Evolutionary conservation across 2,329 filamentous ascomycete genomes (phyloP).

Genomic region (Metarhizium guizhouense): DNA sequence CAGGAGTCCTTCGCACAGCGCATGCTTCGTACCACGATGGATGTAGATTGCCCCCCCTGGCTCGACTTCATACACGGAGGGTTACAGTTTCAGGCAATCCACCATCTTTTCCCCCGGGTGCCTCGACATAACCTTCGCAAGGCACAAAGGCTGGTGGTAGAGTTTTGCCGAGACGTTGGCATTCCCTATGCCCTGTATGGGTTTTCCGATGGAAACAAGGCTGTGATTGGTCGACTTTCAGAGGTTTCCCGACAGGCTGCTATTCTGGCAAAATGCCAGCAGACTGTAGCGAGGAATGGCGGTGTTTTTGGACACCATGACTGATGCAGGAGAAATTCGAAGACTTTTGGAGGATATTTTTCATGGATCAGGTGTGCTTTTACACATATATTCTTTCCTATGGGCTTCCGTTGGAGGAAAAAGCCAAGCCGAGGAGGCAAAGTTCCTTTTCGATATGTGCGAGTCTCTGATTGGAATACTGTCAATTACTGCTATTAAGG

Average conservation of each 20-base stretch:
- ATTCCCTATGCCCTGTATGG: slow-evolving; percentile 82
- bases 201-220: slow-evolving; percentile 74
- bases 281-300: slow-evolving; percentile 4
- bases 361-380: not conserved
- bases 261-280: slow-evolving; percentile 66
- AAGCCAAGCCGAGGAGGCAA: not conserved
- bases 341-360: not conserved
- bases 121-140: slow-evolving; percentile 75
- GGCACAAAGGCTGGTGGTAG: slow-evolving; percentile 65
- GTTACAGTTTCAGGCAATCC: slow-evolving; percentile 81
- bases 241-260: slow-evolving; percentile 74
- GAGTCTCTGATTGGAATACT: not conserved
- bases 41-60: slow-evolving; percentile 81
- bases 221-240: slow-evolving; percentile 66
- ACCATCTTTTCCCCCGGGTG: slow-evolving; percentile 76
- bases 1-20: slow-evolving; percentile 82
- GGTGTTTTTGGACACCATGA: not conserved
- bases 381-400: not conserved
- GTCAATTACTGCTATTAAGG: too few species aligned
- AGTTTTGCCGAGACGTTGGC: slow-evolving; percentile 73
- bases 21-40: slow-evolving; percentile 90
- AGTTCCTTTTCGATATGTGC: not conserved
- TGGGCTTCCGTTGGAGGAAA: not conserved
- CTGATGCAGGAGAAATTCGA: not conserved
- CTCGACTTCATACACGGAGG: slow-evolving; percentile 85